Evolutionary conservation across 305 asterid genomes (phyloP).

Genomic region (Rubia balearica): DNA sequence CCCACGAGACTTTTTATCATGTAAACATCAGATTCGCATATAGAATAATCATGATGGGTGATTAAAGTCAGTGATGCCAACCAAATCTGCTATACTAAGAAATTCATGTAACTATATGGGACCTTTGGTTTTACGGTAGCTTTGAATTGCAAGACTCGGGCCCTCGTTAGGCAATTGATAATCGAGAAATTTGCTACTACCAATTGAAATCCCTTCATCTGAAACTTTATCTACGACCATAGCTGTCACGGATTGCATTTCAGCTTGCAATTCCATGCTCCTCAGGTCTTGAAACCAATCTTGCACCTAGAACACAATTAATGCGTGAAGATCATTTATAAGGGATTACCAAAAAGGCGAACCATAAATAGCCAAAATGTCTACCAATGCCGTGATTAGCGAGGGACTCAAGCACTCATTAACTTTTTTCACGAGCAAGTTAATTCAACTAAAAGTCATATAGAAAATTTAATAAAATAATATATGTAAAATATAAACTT

Average conservation of each 20-base stretch:
- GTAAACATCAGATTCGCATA: background rate
- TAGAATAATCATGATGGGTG: background rate
- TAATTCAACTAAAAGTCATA: no score
- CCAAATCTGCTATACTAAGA: background rate
- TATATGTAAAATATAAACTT: no score
- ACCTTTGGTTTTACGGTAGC: conserved; percentile 21
- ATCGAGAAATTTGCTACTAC: no score
- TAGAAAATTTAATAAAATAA: no score
- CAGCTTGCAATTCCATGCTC: conserved; percentile 20
- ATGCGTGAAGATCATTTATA: background rate
- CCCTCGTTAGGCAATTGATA: background rate
- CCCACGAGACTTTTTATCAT: background rate
- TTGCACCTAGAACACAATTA: conserved; percentile 39
- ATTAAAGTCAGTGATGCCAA: background rate
- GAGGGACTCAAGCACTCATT: no score
- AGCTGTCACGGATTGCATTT: conserved; percentile 18
- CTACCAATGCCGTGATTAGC: no score
- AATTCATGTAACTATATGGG: background rate
- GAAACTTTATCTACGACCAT: conserved; percentile 18
- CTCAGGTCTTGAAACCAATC: conserved; percentile 49
- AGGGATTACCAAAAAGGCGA: background rate
- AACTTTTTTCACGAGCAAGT: no score
- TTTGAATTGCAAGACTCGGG: conserved; percentile 16
- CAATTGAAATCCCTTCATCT: background rate
- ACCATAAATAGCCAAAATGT: background rate